Percentiles rank a stretch among this genome's conserved stretches.
phyloP scores from a whole-genome alignment of 2,329 filamentous ascomycete genomes.

The Calonectria leucothoes region DNA sequence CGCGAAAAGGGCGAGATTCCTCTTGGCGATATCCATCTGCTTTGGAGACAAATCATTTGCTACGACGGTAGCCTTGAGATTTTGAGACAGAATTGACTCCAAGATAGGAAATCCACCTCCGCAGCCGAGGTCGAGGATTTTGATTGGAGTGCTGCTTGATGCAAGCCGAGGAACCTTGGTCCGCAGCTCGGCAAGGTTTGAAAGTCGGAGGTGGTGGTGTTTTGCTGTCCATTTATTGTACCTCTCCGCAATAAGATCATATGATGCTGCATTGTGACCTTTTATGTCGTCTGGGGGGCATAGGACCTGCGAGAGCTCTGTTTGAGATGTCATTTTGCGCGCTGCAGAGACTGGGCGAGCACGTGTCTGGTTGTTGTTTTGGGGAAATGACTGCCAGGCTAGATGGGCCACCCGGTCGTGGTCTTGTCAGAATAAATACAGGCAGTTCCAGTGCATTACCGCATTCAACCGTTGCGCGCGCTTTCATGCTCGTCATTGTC shows the following conservation, averaged over 20 bases:
- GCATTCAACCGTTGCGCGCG: neutral
- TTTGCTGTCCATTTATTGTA: slow-evolving; percentile 29
- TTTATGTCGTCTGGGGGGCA: neutral
- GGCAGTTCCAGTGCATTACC: neutral
- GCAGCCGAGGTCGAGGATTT: slow-evolving; percentile 23
- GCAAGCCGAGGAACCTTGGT: neutral
- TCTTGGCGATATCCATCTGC: slow-evolving; percentile 16
- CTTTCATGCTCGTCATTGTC: neutral
- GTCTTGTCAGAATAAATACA: neutral
- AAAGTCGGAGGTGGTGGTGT: neutral
- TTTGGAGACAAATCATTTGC: slow-evolving; percentile 21
- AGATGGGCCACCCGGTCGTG: neutral
- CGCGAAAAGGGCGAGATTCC: neutral
- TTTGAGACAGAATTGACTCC: neutral
- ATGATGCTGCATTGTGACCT: neutral
- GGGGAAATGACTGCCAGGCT: neutral
- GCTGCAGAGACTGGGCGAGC: neutral
- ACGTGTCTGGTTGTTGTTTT: neutral
- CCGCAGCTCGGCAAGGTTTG: neutral
- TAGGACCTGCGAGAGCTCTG: neutral
- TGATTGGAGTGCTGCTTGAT: neutral
- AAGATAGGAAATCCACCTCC: slow-evolving; percentile 21
- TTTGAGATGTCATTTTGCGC: neutral
- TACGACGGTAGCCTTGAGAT: neutral
- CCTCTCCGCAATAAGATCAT: neutral